Base-by-base conservation (phyloP, 148 eudicot genomes). In the Spergularia bocconei region DNA sequence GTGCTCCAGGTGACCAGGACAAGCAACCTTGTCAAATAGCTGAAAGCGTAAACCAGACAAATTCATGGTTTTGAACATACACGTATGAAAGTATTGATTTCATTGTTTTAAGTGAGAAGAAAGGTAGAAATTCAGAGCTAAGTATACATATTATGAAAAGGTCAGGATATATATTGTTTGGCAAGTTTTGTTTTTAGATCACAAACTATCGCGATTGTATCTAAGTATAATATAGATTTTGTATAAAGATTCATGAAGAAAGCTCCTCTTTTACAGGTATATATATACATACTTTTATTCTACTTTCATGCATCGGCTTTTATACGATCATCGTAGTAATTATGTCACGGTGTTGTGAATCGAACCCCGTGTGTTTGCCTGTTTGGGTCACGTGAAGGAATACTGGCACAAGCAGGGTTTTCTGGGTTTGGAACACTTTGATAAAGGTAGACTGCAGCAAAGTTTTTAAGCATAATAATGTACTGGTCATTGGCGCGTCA, bases 1-100 rank as follows among this genome's bases (percentile, higher is more conserved):
- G 60, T 79, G 75, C 77, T 67, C 75, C n/a, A 67, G 17, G 13
- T 80, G 74, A 85, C 66, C 39, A 44, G 65, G 50, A 51, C 63
- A 38, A 63, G 63, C 19, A 60, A 77, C 11, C 51, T 50, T 48
- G 51, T 78, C 65, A 17, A 19, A 11, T 7, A 20, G 8, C 2
- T 7, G 14, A 33, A 47, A 39, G 38, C 53, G 15, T 16, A 15
- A 60, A 71, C 11, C 9, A 4, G 55, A 56, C 56, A 16, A 62
- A 38, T 57, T 41, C 68, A 76, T 72, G 69, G 72, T 80, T 75
- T 71, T 63, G 83, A 65, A 76, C 79, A 63, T 52, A 63, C 36
- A 44, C 47, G 15, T 47, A 68, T 23, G 41, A 2, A 19, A 63
- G 39, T 10, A 14, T 72, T 17, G 15, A 41, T 7, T 72, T 72